Evolutionary conservation across 129 eudicot species (phyloP).

Genomic region (Flaveria linearis): DNA sequence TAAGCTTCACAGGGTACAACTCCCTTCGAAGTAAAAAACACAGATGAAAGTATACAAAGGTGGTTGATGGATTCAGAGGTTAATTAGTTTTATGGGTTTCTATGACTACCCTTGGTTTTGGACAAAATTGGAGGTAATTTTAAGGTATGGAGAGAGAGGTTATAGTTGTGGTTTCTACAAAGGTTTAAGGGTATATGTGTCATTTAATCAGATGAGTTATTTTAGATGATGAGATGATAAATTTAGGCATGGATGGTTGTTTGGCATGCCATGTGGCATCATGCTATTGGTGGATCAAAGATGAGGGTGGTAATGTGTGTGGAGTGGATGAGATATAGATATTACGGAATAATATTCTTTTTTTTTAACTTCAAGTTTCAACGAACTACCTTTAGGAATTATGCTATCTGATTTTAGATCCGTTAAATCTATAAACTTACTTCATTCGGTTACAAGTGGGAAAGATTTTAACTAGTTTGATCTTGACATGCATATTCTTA

Average conservation of each 20-base stretch:
- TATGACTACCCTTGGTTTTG: slow-evolving; percentile 53
- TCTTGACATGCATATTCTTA: too few species aligned
- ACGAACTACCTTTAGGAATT: background rate
- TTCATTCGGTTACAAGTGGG: background rate
- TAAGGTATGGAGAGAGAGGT: slow-evolving; percentile 34
- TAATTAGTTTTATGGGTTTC: slow-evolving; percentile 46
- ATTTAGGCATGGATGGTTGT: slow-evolving; percentile 51
- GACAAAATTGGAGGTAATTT: slow-evolving; percentile 50
- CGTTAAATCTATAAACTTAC: background rate
- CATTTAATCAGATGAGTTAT: slow-evolving; percentile 11
- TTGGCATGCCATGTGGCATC: slow-evolving; percentile 53
- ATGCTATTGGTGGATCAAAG: slow-evolving; percentile 48
- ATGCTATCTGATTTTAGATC: background rate
- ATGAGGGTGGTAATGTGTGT: slow-evolving; percentile 45
- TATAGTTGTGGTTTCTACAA: slow-evolving; percentile 9
- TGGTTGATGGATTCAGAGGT: slow-evolving; percentile 33
- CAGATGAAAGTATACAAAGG: slow-evolving; percentile 29
- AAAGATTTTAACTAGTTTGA: too few species aligned
- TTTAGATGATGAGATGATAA: slow-evolving; percentile 43
- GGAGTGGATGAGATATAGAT: slow-evolving; percentile 37
- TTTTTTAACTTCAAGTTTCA: background rate
- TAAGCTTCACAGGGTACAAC: slow-evolving; percentile 16
- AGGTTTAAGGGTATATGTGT: slow-evolving; percentile 18
- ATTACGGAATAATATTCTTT: background rate
- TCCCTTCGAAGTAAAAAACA: slow-evolving; percentile 31